phyloP scores from a whole-genome alignment of 306 rosid species.

The Cicer chorassanicum region DNA sequence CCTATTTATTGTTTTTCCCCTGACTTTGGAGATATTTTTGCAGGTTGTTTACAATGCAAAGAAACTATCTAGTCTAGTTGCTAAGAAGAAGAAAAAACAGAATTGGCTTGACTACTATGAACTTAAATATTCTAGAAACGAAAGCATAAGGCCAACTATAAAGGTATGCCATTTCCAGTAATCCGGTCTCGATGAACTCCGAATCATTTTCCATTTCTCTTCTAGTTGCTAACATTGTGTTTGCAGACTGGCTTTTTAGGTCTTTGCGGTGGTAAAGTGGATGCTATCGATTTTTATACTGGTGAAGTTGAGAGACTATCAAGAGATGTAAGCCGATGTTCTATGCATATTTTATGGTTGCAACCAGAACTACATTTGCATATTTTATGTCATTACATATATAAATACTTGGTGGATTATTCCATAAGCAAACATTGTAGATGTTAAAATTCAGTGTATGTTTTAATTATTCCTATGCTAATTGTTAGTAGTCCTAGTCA shows the following conservation, averaged over 20 bases:
- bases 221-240: slow-evolving; percentile 39
- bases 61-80: slow-evolving; percentile 72
- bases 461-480: no score
- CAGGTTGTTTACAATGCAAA: slow-evolving; percentile 91
- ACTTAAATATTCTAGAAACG: slow-evolving; percentile 76
- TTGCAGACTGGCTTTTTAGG: slow-evolving; percentile 96
- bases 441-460: no score
- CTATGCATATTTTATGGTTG: slow-evolving; percentile 28
- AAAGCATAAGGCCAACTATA: slow-evolving; percentile 60
- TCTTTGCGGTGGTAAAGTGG: slow-evolving; percentile 73
- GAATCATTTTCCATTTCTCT: slow-evolving; percentile 18
- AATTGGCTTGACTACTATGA: slow-evolving; percentile 95
- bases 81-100: slow-evolving; percentile 74
- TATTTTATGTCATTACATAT: slow-evolving; percentile 20
- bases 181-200: slow-evolving; percentile 31
- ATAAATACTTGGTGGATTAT: background rate
- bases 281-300: slow-evolving; percentile 74
- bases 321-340: slow-evolving; percentile 63
- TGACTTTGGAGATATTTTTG: slow-evolving; percentile 39
- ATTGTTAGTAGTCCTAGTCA: no score
- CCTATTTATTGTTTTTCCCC: background rate
- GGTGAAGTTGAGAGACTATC: slow-evolving; percentile 62
- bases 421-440: background rate
- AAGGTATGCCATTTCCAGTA: slow-evolving; percentile 63
- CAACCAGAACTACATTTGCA: slow-evolving; percentile 10